Evolutionary conservation across 2,329 filamentous ascomycete genomes (phyloP).

Genomic region (Neonectria hederae): DNA sequence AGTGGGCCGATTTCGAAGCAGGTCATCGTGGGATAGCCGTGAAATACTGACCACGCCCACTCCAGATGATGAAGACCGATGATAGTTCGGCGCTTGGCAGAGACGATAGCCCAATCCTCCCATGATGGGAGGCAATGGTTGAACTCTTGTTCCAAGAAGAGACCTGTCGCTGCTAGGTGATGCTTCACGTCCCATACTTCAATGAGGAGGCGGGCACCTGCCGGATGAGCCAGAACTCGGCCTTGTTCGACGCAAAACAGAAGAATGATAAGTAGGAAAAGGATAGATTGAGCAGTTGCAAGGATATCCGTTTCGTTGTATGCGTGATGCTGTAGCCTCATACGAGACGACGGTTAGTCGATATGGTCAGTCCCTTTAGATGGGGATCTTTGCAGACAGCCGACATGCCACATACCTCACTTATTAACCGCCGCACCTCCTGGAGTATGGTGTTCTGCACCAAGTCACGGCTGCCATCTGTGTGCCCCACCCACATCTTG

Average conservation of each 20-base stretch:
- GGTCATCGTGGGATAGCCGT: not conserved
- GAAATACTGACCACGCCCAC: slow-evolving; percentile 3
- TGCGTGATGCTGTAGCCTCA: not conserved
- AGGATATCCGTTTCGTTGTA: not conserved
- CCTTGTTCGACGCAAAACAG: not conserved
- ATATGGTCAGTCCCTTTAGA: not conserved
- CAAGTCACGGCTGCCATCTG: not conserved
- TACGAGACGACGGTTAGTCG: no score
- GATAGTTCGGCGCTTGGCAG: slow-evolving; percentile 1
- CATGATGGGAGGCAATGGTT: not conserved
- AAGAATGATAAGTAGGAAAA: not conserved
- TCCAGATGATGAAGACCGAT: not conserved
- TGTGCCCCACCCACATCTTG: slow-evolving; percentile 2
- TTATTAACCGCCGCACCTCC: not conserved
- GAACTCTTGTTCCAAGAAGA: not conserved
- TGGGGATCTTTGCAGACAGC: not conserved
- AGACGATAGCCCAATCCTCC: not conserved
- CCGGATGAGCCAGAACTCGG: not conserved
- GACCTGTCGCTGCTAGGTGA: not conserved
- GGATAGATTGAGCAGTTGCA: not conserved
- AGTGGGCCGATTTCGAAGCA: slow-evolving; percentile 5
- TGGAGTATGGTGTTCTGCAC: not conserved
- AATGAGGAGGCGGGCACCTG: not conserved
- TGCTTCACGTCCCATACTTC: not conserved
- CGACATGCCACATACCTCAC: not conserved